Conservation (phyloP, 2,329 filamentous ascomycete species). For the Apiospora hydei region DNA sequence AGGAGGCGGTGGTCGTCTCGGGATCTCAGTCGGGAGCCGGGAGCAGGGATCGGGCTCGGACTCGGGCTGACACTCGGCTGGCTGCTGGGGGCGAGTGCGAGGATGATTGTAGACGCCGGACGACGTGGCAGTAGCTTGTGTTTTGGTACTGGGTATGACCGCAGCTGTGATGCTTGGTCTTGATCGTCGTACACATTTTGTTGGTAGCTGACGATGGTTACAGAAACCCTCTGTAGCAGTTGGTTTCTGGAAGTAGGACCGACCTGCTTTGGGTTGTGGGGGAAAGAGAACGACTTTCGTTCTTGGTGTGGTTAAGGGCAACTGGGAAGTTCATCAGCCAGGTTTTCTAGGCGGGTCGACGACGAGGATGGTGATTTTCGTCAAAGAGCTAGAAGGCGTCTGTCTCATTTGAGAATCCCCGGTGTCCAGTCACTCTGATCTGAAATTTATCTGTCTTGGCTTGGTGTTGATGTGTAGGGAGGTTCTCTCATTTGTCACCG, state of each 20-base stretch:
- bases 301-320: not conserved
- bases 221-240: not conserved
- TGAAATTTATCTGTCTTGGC: not conserved
- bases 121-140: slow-evolving; percentile 42
- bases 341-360: not conserved
- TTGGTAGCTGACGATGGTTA: not conserved
- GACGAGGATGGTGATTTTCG: not conserved
- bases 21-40: slow-evolving; percentile 30
- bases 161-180: slow-evolving; percentile 39
- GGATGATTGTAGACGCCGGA: slow-evolving; percentile 29
- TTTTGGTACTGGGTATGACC: slow-evolving; percentile 44
- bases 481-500: not conserved
- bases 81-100: not conserved
- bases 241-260: not conserved
- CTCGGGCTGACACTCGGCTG: slow-evolving; percentile 24
- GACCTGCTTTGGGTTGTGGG: not conserved
- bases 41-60: slow-evolving; percentile 36
- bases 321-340: not conserved
- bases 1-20: slow-evolving; percentile 31
- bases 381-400: not conserved
- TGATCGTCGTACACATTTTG: slow-evolving; percentile 45
- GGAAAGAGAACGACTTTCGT: not conserved
- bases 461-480: not conserved
- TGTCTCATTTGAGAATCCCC: not conserved
- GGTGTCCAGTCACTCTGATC: not conserved